Percentiles rank a stretch among this genome's conserved stretches.
Conservation (phyloP, 2,329 filamentous ascomycete genomes). For the Pyricularia sp. region DNA sequence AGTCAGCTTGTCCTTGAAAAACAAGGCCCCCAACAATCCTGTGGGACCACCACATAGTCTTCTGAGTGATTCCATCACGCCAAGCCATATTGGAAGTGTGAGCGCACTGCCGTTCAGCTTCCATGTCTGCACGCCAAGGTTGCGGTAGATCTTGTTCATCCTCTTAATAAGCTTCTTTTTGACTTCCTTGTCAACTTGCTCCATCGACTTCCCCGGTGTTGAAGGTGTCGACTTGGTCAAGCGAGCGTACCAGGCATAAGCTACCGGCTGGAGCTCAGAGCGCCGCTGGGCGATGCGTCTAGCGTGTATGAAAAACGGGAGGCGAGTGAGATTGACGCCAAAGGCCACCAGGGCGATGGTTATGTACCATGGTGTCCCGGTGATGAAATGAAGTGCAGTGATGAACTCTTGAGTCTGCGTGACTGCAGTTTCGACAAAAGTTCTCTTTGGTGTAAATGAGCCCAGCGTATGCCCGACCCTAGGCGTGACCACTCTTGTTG, state of each 20-base stretch:
- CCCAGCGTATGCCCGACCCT: neutral
- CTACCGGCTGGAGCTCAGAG: constrained; percentile 16
- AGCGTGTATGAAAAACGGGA: constrained; percentile 32
- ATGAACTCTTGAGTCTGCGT: constrained; percentile 29
- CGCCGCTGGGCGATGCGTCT: constrained; percentile 18
- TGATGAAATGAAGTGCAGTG: constrained; percentile 25
- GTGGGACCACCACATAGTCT: constrained; percentile 28
- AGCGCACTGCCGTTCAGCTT: constrained; percentile 26
- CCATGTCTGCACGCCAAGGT: constrained; percentile 33
- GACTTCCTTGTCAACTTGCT: constrained; percentile 11
- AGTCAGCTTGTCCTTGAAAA: constrained; percentile 9
- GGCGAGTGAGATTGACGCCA: constrained; percentile 20
- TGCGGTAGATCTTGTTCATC: constrained; percentile 12
- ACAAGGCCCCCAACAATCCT: constrained; percentile 21
- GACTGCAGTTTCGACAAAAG: constrained; percentile 17
- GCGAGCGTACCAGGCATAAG: constrained; percentile 19
- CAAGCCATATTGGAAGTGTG: constrained; percentile 34
- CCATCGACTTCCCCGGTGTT: neutral
- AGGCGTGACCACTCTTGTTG: neutral
- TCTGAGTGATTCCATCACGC: constrained; percentile 36
- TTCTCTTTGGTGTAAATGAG: neutral
- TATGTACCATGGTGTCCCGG: constrained; percentile 38
- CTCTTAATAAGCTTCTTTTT: constrained; percentile 14
- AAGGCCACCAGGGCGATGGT: constrained; percentile 39
- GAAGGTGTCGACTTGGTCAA: constrained; percentile 7